These are phyloP conservation scores for Hanseniaspora osmophila DNA, from an alignment of 805 yeast genomes.

Conservation along the genomic window DNA sequence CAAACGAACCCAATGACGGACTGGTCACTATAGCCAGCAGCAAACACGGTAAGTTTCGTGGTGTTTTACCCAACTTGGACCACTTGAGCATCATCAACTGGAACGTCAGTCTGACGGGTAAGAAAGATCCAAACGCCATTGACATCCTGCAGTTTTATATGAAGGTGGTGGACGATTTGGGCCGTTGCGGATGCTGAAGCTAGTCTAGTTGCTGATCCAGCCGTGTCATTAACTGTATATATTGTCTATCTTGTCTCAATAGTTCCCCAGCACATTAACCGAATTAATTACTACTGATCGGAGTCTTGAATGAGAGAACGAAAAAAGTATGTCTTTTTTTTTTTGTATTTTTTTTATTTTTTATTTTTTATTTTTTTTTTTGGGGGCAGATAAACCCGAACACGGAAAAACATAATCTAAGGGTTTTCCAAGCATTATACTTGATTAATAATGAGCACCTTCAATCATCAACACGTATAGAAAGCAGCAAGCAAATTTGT, in stretches of 20 bases:
- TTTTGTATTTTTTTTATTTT: not conserved
- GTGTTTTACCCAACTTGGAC: slow-evolving; percentile 65
- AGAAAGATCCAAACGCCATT: slow-evolving; percentile 28
- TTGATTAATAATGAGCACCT: too few relatives aligned
- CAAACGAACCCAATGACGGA: slow-evolving; percentile 63
- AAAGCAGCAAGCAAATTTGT: too few relatives aligned
- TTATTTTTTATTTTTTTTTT: slow-evolving; percentile 1
- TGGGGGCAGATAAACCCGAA: too few relatives aligned
- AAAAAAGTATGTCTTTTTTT: too few relatives aligned
- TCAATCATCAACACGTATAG: too few relatives aligned
- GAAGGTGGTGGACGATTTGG: slow-evolving; percentile 50
- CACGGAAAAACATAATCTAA: too few relatives aligned
- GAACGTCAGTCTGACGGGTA: slow-evolving; percentile 31
- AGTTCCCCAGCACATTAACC: not conserved
- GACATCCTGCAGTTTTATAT: slow-evolving; percentile 59
- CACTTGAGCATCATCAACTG: slow-evolving; percentile 81
- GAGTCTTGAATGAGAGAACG: too few relatives aligned
- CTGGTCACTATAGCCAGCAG: slow-evolving; percentile 67
- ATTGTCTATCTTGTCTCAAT: not conserved
- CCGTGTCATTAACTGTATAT: too few relatives aligned
- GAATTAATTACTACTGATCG: too few relatives aligned
- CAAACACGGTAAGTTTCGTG: slow-evolving; percentile 73
- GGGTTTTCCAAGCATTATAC: too few relatives aligned
- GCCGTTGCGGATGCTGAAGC: slow-evolving; percentile 38
- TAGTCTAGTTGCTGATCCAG: not conserved